phyloP scores from a whole-genome alignment of 1,284 basidiomycete genomes.

The Microbotryum scabiosae region DNA sequence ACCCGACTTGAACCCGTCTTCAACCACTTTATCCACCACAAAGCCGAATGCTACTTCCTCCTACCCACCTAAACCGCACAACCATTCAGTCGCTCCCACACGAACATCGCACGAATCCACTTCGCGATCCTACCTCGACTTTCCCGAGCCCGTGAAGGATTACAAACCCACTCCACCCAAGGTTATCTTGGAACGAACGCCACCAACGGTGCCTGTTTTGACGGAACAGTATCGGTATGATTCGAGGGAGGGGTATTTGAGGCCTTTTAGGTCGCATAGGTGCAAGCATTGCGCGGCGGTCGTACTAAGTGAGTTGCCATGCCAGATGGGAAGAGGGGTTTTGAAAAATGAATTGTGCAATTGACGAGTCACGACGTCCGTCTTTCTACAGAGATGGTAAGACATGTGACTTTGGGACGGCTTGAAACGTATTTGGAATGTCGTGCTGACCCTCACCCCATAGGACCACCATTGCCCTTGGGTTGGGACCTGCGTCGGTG shows the following conservation, averaged over 20 bases:
- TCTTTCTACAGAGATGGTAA: neutral
- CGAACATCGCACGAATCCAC: neutral
- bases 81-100: neutral
- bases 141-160: constrained; percentile 22
- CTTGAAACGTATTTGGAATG: too few relatives aligned
- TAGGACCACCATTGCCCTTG: constrained; percentile 38
- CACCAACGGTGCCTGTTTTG: constrained; percentile 44
- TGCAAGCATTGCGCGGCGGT: constrained; percentile 46
- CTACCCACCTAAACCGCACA: constrained; percentile 1
- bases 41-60: neutral
- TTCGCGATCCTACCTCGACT: constrained; percentile 16
- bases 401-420: too few relatives aligned
- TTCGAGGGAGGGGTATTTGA: constrained; percentile 42
- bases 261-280: constrained; percentile 61
- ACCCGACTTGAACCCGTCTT: too few relatives aligned
- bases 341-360: too few relatives aligned
- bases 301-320: constrained; percentile 21
- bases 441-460: too few relatives aligned
- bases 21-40: neutral
- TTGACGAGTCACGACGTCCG: neutral
- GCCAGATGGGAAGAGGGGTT: too few relatives aligned
- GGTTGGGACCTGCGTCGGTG: constrained; percentile 76
- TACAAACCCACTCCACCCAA: constrained; percentile 7
- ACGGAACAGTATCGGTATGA: constrained; percentile 56
- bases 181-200: constrained; percentile 17